phyloP scores from a whole-genome alignment of 1,139 yeast species.

The Pichia sp. region DNA sequence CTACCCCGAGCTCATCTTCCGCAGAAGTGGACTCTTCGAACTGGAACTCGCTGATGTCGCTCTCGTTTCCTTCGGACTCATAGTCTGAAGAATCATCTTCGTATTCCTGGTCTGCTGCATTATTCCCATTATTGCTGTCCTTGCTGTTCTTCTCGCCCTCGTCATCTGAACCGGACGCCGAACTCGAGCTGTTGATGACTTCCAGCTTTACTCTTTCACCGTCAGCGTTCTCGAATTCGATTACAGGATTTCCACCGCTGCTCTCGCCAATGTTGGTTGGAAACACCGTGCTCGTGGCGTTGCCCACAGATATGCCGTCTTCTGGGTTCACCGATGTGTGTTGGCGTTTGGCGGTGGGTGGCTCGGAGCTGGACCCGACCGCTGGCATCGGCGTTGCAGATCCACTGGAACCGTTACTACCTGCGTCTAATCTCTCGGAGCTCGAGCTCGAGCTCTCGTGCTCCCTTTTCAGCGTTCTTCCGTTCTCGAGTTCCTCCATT shows the following conservation, averaged over 20 bases:
- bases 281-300: background rate
- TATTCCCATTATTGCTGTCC: background rate
- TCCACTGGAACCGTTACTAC: background rate
- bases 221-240: background rate
- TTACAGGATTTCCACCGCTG: background rate
- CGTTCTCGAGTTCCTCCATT: background rate
- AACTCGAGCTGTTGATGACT: conserved; percentile 4
- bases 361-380: background rate
- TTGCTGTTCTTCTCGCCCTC: background rate
- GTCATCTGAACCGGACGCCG: background rate
- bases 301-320: conserved; percentile 8
- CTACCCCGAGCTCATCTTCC: conserved; percentile 11
- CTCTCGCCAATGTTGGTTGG: background rate
- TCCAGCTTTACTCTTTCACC: conserved; percentile 3
- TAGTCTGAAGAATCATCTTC: conserved; percentile 2
- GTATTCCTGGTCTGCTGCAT: background rate
- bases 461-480: background rate
- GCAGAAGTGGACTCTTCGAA: conserved; percentile 10
- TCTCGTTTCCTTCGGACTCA: conserved; percentile 4
- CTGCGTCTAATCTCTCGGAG: background rate
- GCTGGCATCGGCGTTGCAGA: background rate
- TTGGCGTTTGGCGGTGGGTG: background rate
- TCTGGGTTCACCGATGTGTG: background rate
- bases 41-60: conserved; percentile 17
- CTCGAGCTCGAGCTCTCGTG: background rate